Percentiles rank a stretch among this genome's conserved stretches.
These are phyloP conservation scores for Xylaria sp. DNA, from an alignment of 2,329 filamentous ascomycete genomes.

Conservation along the genomic window DNA sequence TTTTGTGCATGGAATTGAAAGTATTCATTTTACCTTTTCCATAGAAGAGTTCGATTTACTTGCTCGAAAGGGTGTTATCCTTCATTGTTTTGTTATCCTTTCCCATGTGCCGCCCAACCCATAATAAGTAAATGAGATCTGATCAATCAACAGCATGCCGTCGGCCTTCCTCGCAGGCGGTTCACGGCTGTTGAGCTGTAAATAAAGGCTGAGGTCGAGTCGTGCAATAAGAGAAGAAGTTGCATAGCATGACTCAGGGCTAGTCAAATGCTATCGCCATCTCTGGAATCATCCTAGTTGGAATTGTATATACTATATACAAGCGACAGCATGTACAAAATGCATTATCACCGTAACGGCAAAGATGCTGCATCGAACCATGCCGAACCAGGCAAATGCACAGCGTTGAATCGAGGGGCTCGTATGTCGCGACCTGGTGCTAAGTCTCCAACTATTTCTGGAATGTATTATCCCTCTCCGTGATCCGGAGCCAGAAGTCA, in stretches of 20 bases:
- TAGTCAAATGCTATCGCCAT: not conserved
- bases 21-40: not conserved
- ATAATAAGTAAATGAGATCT: not conserved
- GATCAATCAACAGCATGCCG: too few species aligned
- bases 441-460: not conserved
- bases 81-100: too few species aligned
- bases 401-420: not conserved
- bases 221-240: too few species aligned
- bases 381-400: not conserved
- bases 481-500: constrained; percentile 45
- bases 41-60: too few species aligned
- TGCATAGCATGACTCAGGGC: not conserved
- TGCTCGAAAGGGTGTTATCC: too few species aligned
- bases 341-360: not conserved
- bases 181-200: too few species aligned
- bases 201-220: too few species aligned
- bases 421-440: not conserved
- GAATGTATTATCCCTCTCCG: constrained; percentile 9
- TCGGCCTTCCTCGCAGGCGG: too few species aligned
- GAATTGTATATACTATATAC: not conserved
- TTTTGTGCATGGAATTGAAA: too few species aligned
- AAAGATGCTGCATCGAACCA: not conserved
- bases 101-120: too few species aligned
- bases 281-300: not conserved
- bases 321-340: not conserved